These are phyloP conservation scores for Martiniozyma asiatica DNA, from an alignment of 1,139 yeast species.

Conservation along the genomic window DNA sequence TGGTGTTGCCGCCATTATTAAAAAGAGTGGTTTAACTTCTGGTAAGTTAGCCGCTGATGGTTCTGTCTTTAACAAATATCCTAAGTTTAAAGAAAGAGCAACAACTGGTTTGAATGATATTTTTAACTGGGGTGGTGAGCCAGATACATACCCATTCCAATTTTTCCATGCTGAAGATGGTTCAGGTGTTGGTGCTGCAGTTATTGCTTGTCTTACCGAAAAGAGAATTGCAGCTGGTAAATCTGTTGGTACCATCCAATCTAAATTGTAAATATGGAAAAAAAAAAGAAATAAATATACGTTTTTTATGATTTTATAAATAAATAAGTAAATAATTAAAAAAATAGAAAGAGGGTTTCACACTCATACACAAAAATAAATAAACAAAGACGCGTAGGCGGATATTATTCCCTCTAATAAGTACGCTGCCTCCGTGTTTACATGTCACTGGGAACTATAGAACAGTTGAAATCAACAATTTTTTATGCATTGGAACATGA, in stretches of 20 bases:
- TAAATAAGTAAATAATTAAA: neutral
- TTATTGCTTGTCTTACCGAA: conserved; percentile 88
- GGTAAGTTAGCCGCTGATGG: conserved; percentile 98
- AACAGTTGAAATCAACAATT: too few relatives aligned
- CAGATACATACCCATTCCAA: conserved; percentile 60
- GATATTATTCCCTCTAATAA: too few relatives aligned
- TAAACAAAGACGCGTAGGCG: too few relatives aligned
- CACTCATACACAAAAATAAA: too few relatives aligned
- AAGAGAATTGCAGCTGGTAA: conserved; percentile 58
- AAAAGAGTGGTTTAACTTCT: conserved; percentile 60
- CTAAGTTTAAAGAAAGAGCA: conserved; percentile 81
- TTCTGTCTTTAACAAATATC: conserved; percentile 87
- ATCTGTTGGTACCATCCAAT: too few relatives aligned
- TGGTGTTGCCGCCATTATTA: conserved; percentile 91
- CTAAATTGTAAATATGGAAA: too few relatives aligned
- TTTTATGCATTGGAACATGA: conserved; percentile 65
- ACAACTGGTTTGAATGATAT: conserved; percentile 83
- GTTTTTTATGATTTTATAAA: too few relatives aligned
- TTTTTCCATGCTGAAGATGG: conserved; percentile 95
- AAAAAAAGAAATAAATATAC: too few relatives aligned
- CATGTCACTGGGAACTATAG: too few relatives aligned
- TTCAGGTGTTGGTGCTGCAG: conserved; percentile 96
- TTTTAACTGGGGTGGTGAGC: conserved; percentile 60
- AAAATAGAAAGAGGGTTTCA: neutral
- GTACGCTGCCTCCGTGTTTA: too few relatives aligned